Evolutionary conservation across 202 grass and related monocot genomes (phyloP), one percentile per base, ranked within the genome.

Genomic region (Musa balbisiana): DNA sequence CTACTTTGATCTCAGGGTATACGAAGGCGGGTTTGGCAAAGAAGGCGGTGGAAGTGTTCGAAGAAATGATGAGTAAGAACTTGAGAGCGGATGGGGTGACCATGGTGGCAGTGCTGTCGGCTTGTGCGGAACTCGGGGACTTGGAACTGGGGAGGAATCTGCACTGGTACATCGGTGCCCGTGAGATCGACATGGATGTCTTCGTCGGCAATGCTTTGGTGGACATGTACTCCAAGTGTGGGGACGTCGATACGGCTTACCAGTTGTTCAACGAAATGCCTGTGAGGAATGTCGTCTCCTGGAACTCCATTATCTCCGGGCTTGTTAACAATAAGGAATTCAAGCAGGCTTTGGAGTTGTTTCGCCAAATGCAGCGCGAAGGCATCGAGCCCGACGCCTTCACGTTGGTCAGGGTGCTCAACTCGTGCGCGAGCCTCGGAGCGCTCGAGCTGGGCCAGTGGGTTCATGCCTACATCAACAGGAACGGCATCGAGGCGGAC

Each of bases 151-250:
- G 53, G 33, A 77, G 66, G 76, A 55, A 84, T 64, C 76, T 87
- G 76, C 92, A 90, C 77, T 73, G 62, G 53, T 83, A 77, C 25
- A 81, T 96, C 49, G 58, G 69, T 52, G 72, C 26, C 0, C 64
- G 43, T 19, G n/a, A 53, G 21, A 69, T 92, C 0, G 23, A 52
- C 3, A 26, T 90, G 20, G 92, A 96, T n/a, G 81, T 74, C 53
- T 85, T 92, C 62, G 87, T 85, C 3, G 92, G 84, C 78, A 96
- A 96, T 69, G 84, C 92, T 53, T 73, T 96, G 19, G 55, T 96
- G 9, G 81, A 86, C 56, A 96, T 96, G 92, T 92, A 92, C 67
- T 69, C 83, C 53, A 92, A 84, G 77, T 96, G 89, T 67, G 92
- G 84, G 19, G 80, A 92, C 62, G 26, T 80, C 19, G 58, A 69